These are phyloP conservation scores for Cercospora zeina DNA, from an alignment of 2,329 filamentous ascomycete genomes.

Conservation along the genomic window DNA sequence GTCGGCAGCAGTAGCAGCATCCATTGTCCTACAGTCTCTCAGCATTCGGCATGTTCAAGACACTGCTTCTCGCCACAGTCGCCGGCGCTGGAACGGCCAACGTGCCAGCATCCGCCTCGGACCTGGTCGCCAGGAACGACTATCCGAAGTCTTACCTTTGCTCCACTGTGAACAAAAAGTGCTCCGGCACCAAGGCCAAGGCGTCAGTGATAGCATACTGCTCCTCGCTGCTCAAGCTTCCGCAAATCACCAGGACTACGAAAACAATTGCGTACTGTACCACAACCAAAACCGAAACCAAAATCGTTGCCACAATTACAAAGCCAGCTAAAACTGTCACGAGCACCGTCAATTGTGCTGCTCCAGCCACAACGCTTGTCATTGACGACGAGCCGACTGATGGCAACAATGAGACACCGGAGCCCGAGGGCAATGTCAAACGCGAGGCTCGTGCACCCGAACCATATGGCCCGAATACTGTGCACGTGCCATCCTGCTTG, in stretches of 20 bases:
- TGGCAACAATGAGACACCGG: not conserved
- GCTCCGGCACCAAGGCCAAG: constrained; percentile 5
- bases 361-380: not conserved
- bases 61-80: constrained; percentile 18
- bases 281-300: constrained; percentile 7
- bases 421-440: not conserved
- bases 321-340: constrained; percentile 8
- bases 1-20: not conserved
- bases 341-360: constrained; percentile 9
- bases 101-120: constrained; percentile 4
- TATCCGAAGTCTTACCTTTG: constrained; percentile 8
- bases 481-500: constrained; percentile 10
- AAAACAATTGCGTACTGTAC: constrained; percentile 3
- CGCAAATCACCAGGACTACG: constrained; percentile 7
- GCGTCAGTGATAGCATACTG: constrained; percentile 16
- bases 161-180: constrained; percentile 9
- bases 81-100: constrained; percentile 12
- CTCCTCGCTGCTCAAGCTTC: constrained; percentile 8
- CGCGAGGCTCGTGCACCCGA: constrained; percentile 1
- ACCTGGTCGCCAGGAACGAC: not conserved
- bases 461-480: constrained; percentile 3
- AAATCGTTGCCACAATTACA: constrained; percentile 1
- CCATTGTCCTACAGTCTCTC: not conserved
- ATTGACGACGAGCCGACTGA: not conserved
- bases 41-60: constrained; percentile 6